These are phyloP conservation scores for Diaporthe sp. DNA, from an alignment of 2,329 filamentous ascomycete genomes.

Conservation along the genomic window DNA sequence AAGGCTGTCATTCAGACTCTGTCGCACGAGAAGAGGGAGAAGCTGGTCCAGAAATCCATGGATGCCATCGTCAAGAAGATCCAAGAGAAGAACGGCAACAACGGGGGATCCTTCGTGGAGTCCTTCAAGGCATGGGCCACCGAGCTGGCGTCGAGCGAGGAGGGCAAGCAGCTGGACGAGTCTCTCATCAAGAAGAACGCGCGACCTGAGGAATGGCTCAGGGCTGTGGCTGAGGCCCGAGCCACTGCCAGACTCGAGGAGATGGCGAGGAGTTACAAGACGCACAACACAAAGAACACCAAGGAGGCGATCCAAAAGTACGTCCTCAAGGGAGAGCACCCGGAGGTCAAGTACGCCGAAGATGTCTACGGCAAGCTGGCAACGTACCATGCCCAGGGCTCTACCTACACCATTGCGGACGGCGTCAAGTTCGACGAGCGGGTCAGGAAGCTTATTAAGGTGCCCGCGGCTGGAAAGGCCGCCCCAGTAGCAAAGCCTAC, in stretches of 20 bases:
- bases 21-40: constrained; percentile 39
- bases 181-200: constrained; percentile 4
- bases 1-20: constrained; percentile 40
- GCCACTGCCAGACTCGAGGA: background rate
- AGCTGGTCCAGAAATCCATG: constrained; percentile 42
- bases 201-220: constrained; percentile 21
- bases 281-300: constrained; percentile 39
- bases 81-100: constrained; percentile 18
- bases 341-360: constrained; percentile 45
- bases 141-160: background rate
- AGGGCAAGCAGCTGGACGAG: constrained; percentile 3
- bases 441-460: constrained; percentile 42
- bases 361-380: constrained; percentile 48
- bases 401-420: constrained; percentile 46
- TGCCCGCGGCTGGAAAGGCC: constrained; percentile 1
- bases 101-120: constrained; percentile 33
- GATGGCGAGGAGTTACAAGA: constrained; percentile 11
- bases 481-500: background rate
- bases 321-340: constrained; percentile 54
- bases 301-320: constrained; percentile 53
- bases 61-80: constrained; percentile 50
- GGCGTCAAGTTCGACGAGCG: constrained; percentile 47
- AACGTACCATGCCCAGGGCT: constrained; percentile 53
- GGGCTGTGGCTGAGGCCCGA: background rate
- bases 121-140: constrained; percentile 18